Conservation (phyloP, 345 rosid genomes). For the Geranium brycei region DNA sequence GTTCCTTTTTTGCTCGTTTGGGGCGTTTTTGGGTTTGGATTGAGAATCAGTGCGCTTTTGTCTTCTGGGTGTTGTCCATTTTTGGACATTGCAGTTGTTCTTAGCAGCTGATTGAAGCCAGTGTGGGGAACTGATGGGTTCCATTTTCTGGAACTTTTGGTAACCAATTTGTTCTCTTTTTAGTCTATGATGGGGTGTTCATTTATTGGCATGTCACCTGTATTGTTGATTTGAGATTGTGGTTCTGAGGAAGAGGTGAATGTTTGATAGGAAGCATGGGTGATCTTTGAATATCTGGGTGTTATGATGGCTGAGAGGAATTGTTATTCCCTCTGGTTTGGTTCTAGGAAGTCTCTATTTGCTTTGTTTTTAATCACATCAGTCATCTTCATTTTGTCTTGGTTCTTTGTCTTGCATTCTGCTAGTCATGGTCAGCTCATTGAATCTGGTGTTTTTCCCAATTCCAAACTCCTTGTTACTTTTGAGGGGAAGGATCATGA, state of each 20-base stretch:
- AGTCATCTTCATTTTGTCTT: slow-evolving; percentile 45
- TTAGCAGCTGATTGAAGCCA: background rate
- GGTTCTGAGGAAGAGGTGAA: background rate
- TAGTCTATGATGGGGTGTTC: too few species aligned
- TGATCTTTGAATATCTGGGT: background rate
- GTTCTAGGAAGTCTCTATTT: slow-evolving; percentile 34
- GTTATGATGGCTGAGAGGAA: slow-evolving; percentile 47
- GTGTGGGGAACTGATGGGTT: background rate
- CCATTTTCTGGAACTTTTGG: too few species aligned
- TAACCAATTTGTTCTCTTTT: too few species aligned
- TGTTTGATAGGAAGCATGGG: background rate
- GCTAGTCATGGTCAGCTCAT: slow-evolving; percentile 28
- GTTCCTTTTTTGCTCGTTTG: background rate
- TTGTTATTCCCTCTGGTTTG: slow-evolving; percentile 17
- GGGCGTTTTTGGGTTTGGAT: background rate
- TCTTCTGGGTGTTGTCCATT: background rate
- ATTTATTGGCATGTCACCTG: too few species aligned
- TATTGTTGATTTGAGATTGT: background rate
- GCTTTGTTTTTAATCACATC: slow-evolving; percentile 32
- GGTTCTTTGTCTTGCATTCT: slow-evolving; percentile 57
- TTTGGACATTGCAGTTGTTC: background rate
- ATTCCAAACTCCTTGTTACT: slow-evolving; percentile 16
- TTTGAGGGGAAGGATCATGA: slow-evolving; percentile 11
- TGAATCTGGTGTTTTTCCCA: slow-evolving; percentile 22
- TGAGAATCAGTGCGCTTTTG: background rate